Base-by-base conservation (phyloP, 257 asterid genomes). In the Primulina huaijiensis region DNA sequence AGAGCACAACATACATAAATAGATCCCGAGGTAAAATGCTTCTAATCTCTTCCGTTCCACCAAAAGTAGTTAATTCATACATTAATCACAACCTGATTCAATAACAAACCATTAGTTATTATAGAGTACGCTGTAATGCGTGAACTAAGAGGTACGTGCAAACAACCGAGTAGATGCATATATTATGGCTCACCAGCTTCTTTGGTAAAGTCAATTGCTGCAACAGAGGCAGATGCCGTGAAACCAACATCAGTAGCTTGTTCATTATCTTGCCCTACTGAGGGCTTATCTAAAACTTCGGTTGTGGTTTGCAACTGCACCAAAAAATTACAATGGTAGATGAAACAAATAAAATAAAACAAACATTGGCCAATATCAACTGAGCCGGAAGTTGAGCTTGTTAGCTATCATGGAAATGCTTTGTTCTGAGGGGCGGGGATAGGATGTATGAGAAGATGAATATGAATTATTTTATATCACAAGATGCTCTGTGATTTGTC, bases 221-320 rank as follows among this genome's bases (percentile, higher is more conserved):
- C 76, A 17, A 78, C 33, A 40, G 76, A 73, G 71, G 75, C 74
- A 55, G 81, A 55, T 16, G 72, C 50, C 57, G 73, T 69, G 38
- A 40, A 76, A 31, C 68, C 52, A 50, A 55, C 80, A 55, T 75
- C 79, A 2, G 78, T 65, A 46, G 62, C 74, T 57, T 66, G 78
- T 64, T 75, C 81, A 25, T 72, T 80, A 53, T 81, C 84, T 78
- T 73, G 78, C 31, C 59, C 63, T 8, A 60, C 56, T 1, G 74
- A 72, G 27, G 88, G 46, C 59, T 77, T 77, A 17, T 75, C 76
- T 68, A 72, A 59, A 67, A 59, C 80, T 64, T 78, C 79, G 3
- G 67, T 76, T 27, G 82, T 70, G 58, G 84, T 75, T 77, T 77
- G 84, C 76, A 73, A 58, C 89, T 88, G 84, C 74, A 76, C 53